phyloP scores from a whole-genome alignment of 2,329 filamentous ascomycete genomes.

The Exophiala lecanii-corni region DNA sequence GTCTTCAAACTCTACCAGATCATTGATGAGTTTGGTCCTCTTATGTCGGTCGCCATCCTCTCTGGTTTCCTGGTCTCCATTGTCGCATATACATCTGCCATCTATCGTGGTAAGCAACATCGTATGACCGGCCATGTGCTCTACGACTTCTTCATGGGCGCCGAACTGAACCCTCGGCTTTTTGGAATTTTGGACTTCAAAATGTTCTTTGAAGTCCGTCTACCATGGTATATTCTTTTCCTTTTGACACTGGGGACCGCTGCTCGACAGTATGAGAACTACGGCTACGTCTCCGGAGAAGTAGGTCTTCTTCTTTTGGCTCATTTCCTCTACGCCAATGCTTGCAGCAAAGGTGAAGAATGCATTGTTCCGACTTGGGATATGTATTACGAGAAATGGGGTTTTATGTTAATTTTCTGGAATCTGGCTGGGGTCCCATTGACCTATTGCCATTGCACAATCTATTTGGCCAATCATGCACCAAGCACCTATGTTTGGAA shows the following conservation, averaged over 20 bases:
- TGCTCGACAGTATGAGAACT: constrained; percentile 74
- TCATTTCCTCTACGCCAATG: constrained; percentile 87
- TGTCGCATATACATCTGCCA: constrained; percentile 79
- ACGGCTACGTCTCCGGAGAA: constrained; percentile 83
- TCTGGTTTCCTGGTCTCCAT: constrained; percentile 81
- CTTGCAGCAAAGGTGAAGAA: constrained; percentile 88
- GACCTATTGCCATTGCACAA: constrained; percentile 88
- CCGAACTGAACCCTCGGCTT: constrained; percentile 80
- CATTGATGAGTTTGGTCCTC: constrained; percentile 89
- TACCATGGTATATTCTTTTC: constrained; percentile 89
- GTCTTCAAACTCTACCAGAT: constrained; percentile 86
- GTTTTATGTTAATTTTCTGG: constrained; percentile 98
- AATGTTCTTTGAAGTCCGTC: constrained; percentile 91
- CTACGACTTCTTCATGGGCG: constrained; percentile 90
- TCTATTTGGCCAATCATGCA: constrained; percentile 80
- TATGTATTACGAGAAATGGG: constrained; percentile 96
- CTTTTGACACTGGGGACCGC: constrained; percentile 71
- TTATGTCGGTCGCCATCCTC: constrained; percentile 88
- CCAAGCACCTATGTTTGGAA: constrained; percentile 75
- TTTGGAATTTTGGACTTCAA: constrained; percentile 84
- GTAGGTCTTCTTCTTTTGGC: constrained; percentile 80
- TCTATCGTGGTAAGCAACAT: constrained; percentile 75
- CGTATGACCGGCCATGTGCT: constrained; percentile 81
- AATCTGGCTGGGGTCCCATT: constrained; percentile 87
- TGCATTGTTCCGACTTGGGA: constrained; percentile 88